Evolutionary conservation across 768 basidiomycete species (phyloP).

Genomic region (Termitomyces eurrhizus): DNA sequence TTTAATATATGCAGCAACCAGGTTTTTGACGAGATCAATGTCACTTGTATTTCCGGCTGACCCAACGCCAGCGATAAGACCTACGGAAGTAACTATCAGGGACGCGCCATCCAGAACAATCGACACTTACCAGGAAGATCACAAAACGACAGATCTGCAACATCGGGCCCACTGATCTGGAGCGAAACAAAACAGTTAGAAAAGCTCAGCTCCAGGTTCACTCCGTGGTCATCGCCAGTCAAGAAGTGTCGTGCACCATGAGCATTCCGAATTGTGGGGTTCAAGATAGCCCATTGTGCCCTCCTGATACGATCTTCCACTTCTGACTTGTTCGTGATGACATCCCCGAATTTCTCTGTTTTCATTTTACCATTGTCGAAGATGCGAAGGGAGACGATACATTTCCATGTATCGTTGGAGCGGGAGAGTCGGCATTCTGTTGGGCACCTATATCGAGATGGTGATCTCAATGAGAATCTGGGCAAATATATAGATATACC

Average conservation of each 20-base stretch:
- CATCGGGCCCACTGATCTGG: slow-evolving; percentile 53
- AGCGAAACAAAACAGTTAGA: slow-evolving; percentile 55
- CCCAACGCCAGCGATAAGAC: slow-evolving; percentile 56
- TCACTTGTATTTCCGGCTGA: slow-evolving; percentile 47
- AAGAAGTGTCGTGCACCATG: slow-evolving; percentile 30
- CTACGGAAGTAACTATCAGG: slow-evolving; percentile 23
- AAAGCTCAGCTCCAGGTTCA: slow-evolving; percentile 31
- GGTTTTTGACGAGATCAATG: slow-evolving; percentile 54
- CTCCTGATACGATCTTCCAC: slow-evolving; percentile 67
- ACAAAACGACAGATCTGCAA: slow-evolving; percentile 62
- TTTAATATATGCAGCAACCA: slow-evolving; percentile 57
- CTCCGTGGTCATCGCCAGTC: slow-evolving; percentile 28
- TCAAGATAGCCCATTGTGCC: slow-evolving; percentile 64
- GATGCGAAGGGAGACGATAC: slow-evolving; percentile 44
- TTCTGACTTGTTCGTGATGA: slow-evolving; percentile 44
- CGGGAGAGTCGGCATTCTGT: slow-evolving; percentile 52
- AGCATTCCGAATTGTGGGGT: slow-evolving; percentile 34
- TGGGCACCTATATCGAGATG: slow-evolving; percentile 37
- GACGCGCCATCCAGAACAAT: not conserved
- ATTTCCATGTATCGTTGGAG: slow-evolving; percentile 42
- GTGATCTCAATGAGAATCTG: not conserved
- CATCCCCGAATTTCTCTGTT: slow-evolving; percentile 38
- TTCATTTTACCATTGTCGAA: slow-evolving; percentile 35
- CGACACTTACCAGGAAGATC: slow-evolving; percentile 50
- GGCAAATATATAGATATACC: not conserved